Base-by-base conservation (phyloP, 2,329 filamentous ascomycete species). In the Venturia effusa region DNA sequence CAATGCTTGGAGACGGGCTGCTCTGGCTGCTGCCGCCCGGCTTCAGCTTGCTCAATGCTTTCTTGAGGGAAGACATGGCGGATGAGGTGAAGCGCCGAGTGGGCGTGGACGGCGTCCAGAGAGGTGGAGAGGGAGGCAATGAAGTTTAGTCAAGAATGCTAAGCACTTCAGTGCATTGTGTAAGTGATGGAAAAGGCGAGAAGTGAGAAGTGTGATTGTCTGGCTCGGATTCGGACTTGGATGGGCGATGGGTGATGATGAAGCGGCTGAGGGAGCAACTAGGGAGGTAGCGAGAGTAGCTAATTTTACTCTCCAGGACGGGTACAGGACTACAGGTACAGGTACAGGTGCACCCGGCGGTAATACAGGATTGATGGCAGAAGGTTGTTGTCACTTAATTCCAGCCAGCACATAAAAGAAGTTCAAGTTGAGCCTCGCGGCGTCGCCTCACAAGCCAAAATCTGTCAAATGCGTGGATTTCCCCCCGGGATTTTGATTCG, bases 1-100 rank as follows among this genome's bases (percentile, higher is more conserved):
- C 69, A 59, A 68, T 71, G 65, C 72, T 71, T 68, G 67, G 24
- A 22, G 61, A 8, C 13, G 61, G 51, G 24, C 40, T 65, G 51
- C 41, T 68, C 61, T 67, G 62, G 65, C 70, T 61, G 48, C 37
- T 39, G 30, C 66, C 55, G 48, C 68, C 71, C 39, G 75, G 71
- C 71, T 76, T 77, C 66, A 80, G 71, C 71, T 76, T 77, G 61
- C 70, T 73, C 61, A 77, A 71, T 34, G 76, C 78, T 69, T 79
- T 79, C 68, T 79, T 80, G 67, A 80, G 75, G 62, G 77, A 76
- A 11, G 70, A 69, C 71, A 72, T 73, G 66, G 55, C 67, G 60
- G 59, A 32, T n/a, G 19, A 1, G 27, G 27, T 34, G 30, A 6
- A n/a, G n/a, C n/a, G 51, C 32, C 27, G 30, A n/a, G 19, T n/a